Evolutionary conservation across 352 stramenopile genomes (phyloP).

Genomic region (Phytophthora aleatoria): DNA sequence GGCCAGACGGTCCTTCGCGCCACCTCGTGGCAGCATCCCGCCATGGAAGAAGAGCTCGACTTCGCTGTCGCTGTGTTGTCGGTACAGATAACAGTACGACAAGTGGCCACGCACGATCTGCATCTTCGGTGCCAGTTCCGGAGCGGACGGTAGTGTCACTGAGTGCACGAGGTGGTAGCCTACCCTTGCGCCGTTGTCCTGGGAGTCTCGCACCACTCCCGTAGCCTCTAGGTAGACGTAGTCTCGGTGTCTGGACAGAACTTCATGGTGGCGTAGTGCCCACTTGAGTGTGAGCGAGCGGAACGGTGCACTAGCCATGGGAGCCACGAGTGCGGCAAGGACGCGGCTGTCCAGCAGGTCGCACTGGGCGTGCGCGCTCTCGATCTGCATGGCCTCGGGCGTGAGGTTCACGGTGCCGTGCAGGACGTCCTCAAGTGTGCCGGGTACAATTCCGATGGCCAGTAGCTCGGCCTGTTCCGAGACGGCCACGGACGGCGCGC

Average conservation of each 20-base stretch:
- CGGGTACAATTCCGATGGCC: slow-evolving; percentile 41
- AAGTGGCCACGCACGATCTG: slow-evolving; percentile 66
- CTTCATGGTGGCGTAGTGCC: slow-evolving; percentile 58
- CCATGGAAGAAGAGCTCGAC: slow-evolving; percentile 69
- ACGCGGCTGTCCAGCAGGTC: slow-evolving; percentile 64
- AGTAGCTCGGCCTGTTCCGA: slow-evolving; percentile 45
- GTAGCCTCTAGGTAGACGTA: slow-evolving; percentile 73
- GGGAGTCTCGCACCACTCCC: slow-evolving; percentile 47
- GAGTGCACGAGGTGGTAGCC: slow-evolving; percentile 71
- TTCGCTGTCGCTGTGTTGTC: slow-evolving; percentile 39
- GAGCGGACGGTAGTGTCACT: slow-evolving; percentile 49
- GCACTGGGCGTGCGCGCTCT: slow-evolving; percentile 47
- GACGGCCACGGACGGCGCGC: slow-evolving; percentile 10
- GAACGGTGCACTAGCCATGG: slow-evolving; percentile 54
- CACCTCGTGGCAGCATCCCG: slow-evolving; percentile 50
- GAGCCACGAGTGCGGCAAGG: slow-evolving; percentile 51
- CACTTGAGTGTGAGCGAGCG: slow-evolving; percentile 69
- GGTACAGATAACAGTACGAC: slow-evolving; percentile 58
- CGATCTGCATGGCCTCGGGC: slow-evolving; percentile 63
- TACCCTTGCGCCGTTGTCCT: slow-evolving; percentile 46
- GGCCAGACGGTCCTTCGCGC: slow-evolving; percentile 48
- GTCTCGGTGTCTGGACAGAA: slow-evolving; percentile 63
- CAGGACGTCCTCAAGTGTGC: slow-evolving; percentile 53
- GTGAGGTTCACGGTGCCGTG: slow-evolving; percentile 63
- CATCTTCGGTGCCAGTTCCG: slow-evolving; percentile 64